A percentile compares a stretch with the other conserved stretches of the same genome.
Conservation (phyloP, 768 basidiomycete genomes). For the Hygrocybe coccinea region DNA sequence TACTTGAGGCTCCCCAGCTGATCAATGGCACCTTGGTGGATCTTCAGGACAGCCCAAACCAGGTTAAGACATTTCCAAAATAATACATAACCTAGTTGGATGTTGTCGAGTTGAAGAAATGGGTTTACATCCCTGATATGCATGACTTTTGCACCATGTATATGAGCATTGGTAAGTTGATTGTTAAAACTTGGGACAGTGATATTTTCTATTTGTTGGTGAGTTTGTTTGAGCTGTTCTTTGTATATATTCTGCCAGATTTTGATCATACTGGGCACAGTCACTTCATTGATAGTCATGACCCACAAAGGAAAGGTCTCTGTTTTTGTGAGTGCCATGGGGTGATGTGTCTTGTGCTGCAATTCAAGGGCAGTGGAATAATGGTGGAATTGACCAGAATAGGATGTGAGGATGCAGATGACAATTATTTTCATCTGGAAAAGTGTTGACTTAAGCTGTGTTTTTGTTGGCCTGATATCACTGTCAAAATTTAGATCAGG, state of each 20-base stretch:
- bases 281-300: slow-evolving; percentile 29
- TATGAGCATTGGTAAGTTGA: slow-evolving; percentile 27
- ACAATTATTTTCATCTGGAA: slow-evolving; percentile 4
- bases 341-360: slow-evolving; percentile 14
- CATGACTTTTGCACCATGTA: slow-evolving; percentile 15
- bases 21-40: slow-evolving; percentile 25
- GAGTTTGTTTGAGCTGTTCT: slow-evolving; percentile 16
- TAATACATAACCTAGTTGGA: slow-evolving; percentile 25
- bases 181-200: slow-evolving; percentile 27
- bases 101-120: slow-evolving; percentile 19
- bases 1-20: slow-evolving; percentile 25
- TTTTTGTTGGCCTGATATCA: slow-evolving; percentile 12
- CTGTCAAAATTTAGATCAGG: slow-evolving; percentile 11
- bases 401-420: slow-evolving; percentile 7
- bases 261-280: slow-evolving; percentile 23
- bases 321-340: slow-evolving; percentile 20
- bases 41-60: slow-evolving; percentile 27
- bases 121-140: slow-evolving; percentile 17
- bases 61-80: slow-evolving; percentile 36
- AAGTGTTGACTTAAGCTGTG: slow-evolving; percentile 1
- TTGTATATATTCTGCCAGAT: slow-evolving; percentile 26
- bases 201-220: slow-evolving; percentile 7
- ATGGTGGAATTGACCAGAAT: slow-evolving; percentile 1
- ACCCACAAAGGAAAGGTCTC: slow-evolving; percentile 20
- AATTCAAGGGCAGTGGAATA: slow-evolving; percentile 6